A percentile compares a stretch with the other conserved stretches of the same genome.
Conservation (phyloP, 805 yeast species). For the Teunomyces gatunensis region DNA sequence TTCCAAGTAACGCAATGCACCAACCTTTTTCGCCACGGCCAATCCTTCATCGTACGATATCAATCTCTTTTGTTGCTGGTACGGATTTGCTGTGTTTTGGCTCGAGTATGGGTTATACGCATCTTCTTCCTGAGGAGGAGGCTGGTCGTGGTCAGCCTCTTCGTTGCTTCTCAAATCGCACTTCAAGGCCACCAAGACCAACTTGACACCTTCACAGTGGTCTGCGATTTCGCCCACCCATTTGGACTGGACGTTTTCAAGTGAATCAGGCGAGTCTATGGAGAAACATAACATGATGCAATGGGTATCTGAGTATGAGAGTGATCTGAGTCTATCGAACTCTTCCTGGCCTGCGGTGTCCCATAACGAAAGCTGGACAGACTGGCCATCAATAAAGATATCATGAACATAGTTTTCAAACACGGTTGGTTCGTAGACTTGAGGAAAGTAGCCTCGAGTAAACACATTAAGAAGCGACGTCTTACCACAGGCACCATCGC, state of each 20-base stretch:
- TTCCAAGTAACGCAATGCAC: constrained; percentile 91
- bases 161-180: constrained; percentile 84
- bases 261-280: constrained; percentile 89
- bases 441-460: constrained; percentile 96
- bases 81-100: constrained; percentile 30
- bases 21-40: constrained; percentile 86
- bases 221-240: constrained; percentile 98
- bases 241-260: constrained; percentile 90
- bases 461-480: constrained; percentile 92
- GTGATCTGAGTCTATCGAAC: constrained; percentile 88
- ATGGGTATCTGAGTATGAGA: constrained; percentile 93
- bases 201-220: constrained; percentile 93
- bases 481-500: constrained; percentile 99
- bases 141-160: constrained; percentile 28
- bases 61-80: constrained; percentile 46
- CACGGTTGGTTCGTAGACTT: constrained; percentile 97
- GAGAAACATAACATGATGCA: constrained; percentile 96
- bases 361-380: constrained; percentile 91
- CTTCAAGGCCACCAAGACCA: constrained; percentile 89
- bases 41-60: constrained; percentile 93
- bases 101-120: constrained; percentile 31
- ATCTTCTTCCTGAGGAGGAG: constrained; percentile 23
- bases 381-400: constrained; percentile 90
- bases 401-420: constrained; percentile 97
- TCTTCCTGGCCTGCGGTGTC: constrained; percentile 99